These are phyloP conservation scores for Loxodes magnus DNA, from an alignment of 73 alveolate genomes.

Conservation along the genomic window DNA sequence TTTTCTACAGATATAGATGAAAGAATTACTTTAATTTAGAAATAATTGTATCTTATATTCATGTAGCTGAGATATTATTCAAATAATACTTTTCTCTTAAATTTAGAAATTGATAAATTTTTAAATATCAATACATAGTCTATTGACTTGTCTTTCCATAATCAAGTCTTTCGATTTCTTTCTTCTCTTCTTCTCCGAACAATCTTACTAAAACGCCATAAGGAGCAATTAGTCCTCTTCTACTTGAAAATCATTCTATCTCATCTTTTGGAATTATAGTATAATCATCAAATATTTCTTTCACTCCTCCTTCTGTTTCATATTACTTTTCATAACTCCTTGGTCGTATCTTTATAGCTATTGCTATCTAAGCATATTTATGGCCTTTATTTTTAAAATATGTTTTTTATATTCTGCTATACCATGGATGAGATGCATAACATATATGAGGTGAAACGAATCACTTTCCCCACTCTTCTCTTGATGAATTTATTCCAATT, in stretches of 20 bases:
- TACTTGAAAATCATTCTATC: neutral
- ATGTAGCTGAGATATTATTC: too few species aligned
- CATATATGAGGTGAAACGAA: neutral
- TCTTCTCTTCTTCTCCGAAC: neutral
- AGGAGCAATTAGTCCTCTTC: neutral
- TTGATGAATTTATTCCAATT: neutral
- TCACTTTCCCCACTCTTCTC: neutral
- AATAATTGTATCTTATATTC: too few species aligned
- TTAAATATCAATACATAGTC: too few species aligned
- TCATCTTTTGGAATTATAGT: neutral
- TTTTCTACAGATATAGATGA: too few species aligned
- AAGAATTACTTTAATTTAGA: too few species aligned
- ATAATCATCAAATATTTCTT: neutral
- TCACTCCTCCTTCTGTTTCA: constrained; percentile 2
- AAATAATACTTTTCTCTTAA: too few species aligned
- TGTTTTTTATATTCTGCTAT: neutral
- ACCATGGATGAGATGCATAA: neutral
- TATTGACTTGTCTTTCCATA: too few species aligned
- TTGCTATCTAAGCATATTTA: neutral
- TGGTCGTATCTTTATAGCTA: neutral
- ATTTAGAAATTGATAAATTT: too few species aligned
- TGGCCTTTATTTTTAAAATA: neutral
- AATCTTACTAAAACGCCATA: neutral
- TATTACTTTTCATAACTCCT: neutral
- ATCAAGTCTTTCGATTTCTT: neutral